phyloP scores from a whole-genome alignment of 495 filamentous ascomycete genomes.

The Penicillium silybi region DNA sequence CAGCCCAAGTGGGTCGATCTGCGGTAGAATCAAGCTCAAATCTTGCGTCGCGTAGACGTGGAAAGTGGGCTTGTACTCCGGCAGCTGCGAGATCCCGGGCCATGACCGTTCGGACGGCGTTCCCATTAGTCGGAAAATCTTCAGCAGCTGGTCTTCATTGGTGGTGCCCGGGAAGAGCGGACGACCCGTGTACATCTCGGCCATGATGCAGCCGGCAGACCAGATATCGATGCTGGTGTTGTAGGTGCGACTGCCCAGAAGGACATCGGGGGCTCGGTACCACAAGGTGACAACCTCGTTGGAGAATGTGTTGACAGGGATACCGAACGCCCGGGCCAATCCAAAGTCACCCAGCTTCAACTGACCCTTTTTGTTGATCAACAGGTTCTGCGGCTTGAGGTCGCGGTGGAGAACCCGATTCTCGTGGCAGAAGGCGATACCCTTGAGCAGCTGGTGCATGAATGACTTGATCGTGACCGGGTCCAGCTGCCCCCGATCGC shows the following conservation, averaged over 20 bases:
- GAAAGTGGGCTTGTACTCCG: conserved; percentile 91
- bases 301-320: conserved; percentile 96
- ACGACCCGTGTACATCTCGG: conserved; percentile 92
- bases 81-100: conserved; percentile 85
- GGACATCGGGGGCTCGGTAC: conserved; percentile 93
- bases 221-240: conserved; percentile 98
- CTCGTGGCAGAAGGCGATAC: conserved; percentile 95
- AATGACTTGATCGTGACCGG: conserved; percentile 90
- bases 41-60: conserved; percentile 96
- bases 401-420: conserved; percentile 96
- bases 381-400: conserved; percentile 89
- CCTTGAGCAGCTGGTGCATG: conserved; percentile 92
- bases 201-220: conserved; percentile 98
- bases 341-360: conserved; percentile 96
- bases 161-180: conserved; percentile 93
- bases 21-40: conserved; percentile 76
- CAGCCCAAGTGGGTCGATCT: conserved; percentile 81
- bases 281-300: conserved; percentile 97
- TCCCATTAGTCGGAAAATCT: conserved; percentile 97
- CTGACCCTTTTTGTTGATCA: conserved; percentile 88
- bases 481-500: conserved; percentile 78
- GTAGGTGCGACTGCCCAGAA: conserved; percentile 86
- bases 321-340: conserved; percentile 87
- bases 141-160: conserved; percentile 91
- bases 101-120: conserved; percentile 89